These are phyloP conservation scores for Suhomyces sp. DNA, from an alignment of 805 yeast genomes.

Conservation along the genomic window DNA sequence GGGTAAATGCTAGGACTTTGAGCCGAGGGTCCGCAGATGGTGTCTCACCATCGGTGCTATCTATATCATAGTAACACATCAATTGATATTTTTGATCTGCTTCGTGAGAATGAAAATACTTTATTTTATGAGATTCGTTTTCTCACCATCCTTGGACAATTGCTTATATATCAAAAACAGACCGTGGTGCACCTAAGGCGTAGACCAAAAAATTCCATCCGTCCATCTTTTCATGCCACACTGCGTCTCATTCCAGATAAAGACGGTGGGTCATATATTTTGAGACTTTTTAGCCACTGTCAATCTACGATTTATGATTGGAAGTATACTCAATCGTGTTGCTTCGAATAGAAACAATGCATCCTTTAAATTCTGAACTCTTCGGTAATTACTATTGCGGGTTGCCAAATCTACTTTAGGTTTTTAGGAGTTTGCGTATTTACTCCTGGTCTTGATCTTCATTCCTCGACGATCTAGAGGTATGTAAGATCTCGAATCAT, in stretches of 20 bases:
- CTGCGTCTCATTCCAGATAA: slow-evolving; percentile 69
- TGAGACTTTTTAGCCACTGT: slow-evolving; percentile 50
- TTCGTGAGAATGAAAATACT: slow-evolving; percentile 56
- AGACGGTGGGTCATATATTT: slow-evolving; percentile 52
- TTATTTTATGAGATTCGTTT: slow-evolving; percentile 54
- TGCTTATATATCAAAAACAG: slow-evolving; percentile 50
- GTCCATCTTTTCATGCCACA: slow-evolving; percentile 79
- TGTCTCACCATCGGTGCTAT: background rate
- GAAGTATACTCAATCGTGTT: slow-evolving; percentile 52
- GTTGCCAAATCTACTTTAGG: background rate
- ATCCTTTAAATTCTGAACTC: slow-evolving; percentile 54
- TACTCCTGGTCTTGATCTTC: background rate
- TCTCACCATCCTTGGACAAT: slow-evolving; percentile 26
- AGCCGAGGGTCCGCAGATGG: slow-evolving; percentile 27
- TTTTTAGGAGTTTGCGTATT: background rate
- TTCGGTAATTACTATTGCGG: slow-evolving; percentile 35
- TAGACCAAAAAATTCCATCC: slow-evolving; percentile 72
- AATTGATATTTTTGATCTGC: slow-evolving; percentile 55
- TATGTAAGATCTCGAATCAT: background rate
- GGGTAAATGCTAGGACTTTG: slow-evolving; percentile 17
- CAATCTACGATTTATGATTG: slow-evolving; percentile 57
- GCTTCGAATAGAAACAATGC: slow-evolving; percentile 68
- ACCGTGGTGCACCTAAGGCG: slow-evolving; percentile 52
- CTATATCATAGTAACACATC: slow-evolving; percentile 45
- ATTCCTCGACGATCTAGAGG: background rate